phyloP scores from a whole-genome alignment of 495 filamentous ascomycete genomes.

The Rhypophila decipiens region DNA sequence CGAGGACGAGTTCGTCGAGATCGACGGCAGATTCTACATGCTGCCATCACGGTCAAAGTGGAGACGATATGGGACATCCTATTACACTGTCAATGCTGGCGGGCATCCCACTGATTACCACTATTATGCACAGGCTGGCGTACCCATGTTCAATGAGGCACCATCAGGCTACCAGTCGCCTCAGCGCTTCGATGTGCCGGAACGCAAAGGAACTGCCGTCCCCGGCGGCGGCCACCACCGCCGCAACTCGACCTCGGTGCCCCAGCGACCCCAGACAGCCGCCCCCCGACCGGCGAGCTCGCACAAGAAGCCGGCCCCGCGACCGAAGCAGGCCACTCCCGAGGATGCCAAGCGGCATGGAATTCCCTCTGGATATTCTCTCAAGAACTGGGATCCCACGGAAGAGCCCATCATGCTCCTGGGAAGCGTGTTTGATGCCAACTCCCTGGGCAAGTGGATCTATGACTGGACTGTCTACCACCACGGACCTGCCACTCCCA shows the following conservation, averaged over 20 bases:
- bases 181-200: conserved; percentile 36
- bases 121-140: conserved; percentile 47
- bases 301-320: conserved; percentile 30
- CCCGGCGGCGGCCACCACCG: conserved; percentile 24
- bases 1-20: conserved; percentile 53
- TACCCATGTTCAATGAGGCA: conserved; percentile 31
- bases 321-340: conserved; percentile 68
- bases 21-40: conserved; percentile 41
- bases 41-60: conserved; percentile 39
- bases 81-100: conserved; percentile 35
- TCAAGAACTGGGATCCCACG: conserved; percentile 97
- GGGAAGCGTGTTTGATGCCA: conserved; percentile 94
- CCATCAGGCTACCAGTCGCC: conserved; percentile 35
- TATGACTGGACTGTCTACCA: conserved; percentile 99
- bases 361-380: conserved; percentile 87
- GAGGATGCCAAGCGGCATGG: conserved; percentile 72
- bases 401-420: conserved; percentile 89
- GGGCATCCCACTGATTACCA: conserved; percentile 52
- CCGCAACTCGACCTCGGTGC: conserved; percentile 37
- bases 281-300: conserved; percentile 32
- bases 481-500: conserved; percentile 77
- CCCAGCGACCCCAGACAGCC: conserved; percentile 37
- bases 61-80: conserved; percentile 31
- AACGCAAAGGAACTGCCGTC: conserved; percentile 26
- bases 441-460: conserved; percentile 97